Conservation (phyloP, 2,329 filamentous ascomycete species). For the Exserohilum rostratum region DNA sequence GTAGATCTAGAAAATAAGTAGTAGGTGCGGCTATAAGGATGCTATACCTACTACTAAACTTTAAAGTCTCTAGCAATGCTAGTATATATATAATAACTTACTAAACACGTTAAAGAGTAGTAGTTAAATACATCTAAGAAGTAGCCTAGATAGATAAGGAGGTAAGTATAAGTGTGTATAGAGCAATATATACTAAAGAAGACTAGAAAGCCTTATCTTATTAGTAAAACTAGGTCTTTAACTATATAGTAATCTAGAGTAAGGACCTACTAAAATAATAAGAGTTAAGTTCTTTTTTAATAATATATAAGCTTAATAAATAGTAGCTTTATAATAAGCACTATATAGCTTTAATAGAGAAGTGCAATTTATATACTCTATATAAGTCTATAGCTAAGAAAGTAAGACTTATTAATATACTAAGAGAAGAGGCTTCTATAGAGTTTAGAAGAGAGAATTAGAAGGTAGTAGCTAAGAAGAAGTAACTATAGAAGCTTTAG, state of each 20-base stretch:
- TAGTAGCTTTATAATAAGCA: neutral
- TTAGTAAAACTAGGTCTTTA: neutral
- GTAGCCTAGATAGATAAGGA: neutral
- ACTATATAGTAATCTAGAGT: neutral
- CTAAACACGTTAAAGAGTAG: too few relatives aligned
- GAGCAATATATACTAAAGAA: neutral
- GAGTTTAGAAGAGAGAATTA: neutral
- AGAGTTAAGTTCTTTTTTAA: neutral
- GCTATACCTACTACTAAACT: too few relatives aligned
- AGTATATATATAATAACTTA: too few relatives aligned
- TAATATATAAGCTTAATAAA: neutral
- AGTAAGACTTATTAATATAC: neutral
- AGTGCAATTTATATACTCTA: neutral
- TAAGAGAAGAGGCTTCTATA: too few relatives aligned
- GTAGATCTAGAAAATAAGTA: neutral
- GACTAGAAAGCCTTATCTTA: neutral
- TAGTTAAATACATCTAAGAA: neutral
- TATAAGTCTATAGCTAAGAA: neutral
- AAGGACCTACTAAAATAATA: neutral
- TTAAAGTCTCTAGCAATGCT: too few relatives aligned
- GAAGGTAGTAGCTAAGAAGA: neutral
- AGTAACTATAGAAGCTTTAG: too few relatives aligned
- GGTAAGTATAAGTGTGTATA: neutral
- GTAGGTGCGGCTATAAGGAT: neutral
- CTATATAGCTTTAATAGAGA: neutral